Evolutionary conservation across 2,329 filamentous ascomycete species (phyloP).

Genomic region (Volutella citrinella): DNA sequence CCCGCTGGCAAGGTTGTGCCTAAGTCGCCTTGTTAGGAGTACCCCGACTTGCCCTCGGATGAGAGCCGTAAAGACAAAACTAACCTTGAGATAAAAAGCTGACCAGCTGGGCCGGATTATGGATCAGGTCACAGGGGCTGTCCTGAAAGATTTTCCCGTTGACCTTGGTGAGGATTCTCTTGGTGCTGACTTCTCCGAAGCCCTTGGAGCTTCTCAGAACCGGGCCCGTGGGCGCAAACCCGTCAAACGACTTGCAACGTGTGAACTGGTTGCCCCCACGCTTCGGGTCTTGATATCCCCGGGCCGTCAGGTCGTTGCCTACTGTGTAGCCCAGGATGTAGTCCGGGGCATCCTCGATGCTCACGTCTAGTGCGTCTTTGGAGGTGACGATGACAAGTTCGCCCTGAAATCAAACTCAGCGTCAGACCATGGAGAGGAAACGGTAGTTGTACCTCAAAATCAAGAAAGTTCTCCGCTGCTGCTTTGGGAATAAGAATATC

Average conservation of each 20-base stretch:
- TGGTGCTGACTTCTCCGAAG: slow-evolving; percentile 17
- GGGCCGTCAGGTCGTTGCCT: slow-evolving; percentile 51
- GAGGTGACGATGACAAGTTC: slow-evolving; percentile 50
- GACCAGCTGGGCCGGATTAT: too few relatives aligned
- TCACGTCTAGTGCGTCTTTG: slow-evolving; percentile 44
- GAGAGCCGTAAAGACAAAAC: too few relatives aligned
- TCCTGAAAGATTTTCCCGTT: slow-evolving; percentile 39
- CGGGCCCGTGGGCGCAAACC: slow-evolving; percentile 49
- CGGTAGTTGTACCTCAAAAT: slow-evolving; percentile 36
- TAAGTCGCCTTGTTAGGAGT: too few relatives aligned
- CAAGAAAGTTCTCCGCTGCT: slow-evolving; percentile 34
- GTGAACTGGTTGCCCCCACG: slow-evolving; percentile 40
- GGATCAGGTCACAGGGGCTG: background rate
- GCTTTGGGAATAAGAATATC: slow-evolving; percentile 13
- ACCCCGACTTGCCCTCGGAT: too few relatives aligned
- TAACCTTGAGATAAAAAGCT: too few relatives aligned
- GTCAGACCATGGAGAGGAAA: background rate
- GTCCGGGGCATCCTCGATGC: slow-evolving; percentile 42
- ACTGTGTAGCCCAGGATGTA: slow-evolving; percentile 57
- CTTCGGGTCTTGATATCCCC: slow-evolving; percentile 46
- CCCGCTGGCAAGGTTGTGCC: slow-evolving; percentile 40
- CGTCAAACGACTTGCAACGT: slow-evolving; percentile 50
- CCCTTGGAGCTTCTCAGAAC: slow-evolving; percentile 23
- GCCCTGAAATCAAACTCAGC: too few relatives aligned
- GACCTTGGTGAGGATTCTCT: slow-evolving; percentile 29